These are phyloP conservation scores for Cyclotella baltica DNA, from an alignment of 108 stramenopile species.

Conservation along the genomic window DNA sequence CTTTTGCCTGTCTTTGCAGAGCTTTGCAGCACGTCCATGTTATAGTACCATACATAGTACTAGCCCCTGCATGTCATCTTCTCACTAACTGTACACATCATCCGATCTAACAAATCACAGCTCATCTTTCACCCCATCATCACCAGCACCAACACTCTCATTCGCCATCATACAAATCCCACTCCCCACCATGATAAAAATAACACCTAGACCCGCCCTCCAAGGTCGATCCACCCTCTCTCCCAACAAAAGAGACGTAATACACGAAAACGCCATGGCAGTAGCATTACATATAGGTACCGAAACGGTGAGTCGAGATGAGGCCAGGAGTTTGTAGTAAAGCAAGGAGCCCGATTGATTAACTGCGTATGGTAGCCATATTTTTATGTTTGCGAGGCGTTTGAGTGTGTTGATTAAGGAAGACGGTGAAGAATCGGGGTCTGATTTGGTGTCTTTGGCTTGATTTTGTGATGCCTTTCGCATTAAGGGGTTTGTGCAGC, in stretches of 20 bases:
- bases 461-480: constrained; percentile 63
- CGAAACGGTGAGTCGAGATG: constrained; percentile 72
- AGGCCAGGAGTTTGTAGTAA: constrained; percentile 76
- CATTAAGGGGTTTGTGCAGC: constrained; percentile 88
- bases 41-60: too few relatives aligned
- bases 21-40: too few relatives aligned
- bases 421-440: not conserved
- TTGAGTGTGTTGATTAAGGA: constrained; percentile 21
- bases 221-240: constrained; percentile 73
- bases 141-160: constrained; percentile 10
- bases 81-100: too few relatives aligned
- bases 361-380: constrained; percentile 79
- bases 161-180: constrained; percentile 71
- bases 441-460: constrained; percentile 20
- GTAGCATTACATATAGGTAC: constrained; percentile 87
- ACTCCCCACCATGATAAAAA: constrained; percentile 68
- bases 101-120: not conserved
- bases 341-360: constrained; percentile 86
- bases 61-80: too few relatives aligned
- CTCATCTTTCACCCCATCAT: not conserved
- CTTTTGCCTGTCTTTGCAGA: too few relatives aligned
- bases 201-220: constrained; percentile 62
- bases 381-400: constrained; percentile 57
- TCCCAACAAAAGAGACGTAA: constrained; percentile 69
- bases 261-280: constrained; percentile 78